Conservation (phyloP, 805 yeast species). For the Candida multigemmis region DNA sequence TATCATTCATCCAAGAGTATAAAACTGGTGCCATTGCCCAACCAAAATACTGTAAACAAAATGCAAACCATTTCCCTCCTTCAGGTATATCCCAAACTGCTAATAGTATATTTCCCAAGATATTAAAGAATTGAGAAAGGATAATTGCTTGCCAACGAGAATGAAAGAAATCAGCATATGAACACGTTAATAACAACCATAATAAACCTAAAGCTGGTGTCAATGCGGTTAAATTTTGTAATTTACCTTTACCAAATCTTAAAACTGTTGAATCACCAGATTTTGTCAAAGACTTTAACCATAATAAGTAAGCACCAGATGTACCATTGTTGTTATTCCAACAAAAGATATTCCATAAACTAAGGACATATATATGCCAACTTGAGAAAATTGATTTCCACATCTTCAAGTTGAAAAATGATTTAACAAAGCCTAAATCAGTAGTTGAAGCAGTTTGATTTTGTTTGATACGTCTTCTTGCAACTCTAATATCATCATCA, state of each 20-base stretch:
- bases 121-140: slow-evolving; percentile 45
- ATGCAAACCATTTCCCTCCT: slow-evolving; percentile 59
- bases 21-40: slow-evolving; percentile 59
- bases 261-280: slow-evolving; percentile 12
- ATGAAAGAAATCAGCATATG: slow-evolving; percentile 30
- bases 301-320: slow-evolving; percentile 37
- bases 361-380: slow-evolving; percentile 54
- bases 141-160: slow-evolving; percentile 48
- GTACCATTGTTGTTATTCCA: slow-evolving; percentile 52
- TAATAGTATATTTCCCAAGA: slow-evolving; percentile 43
- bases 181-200: slow-evolving; percentile 28
- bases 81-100: slow-evolving; percentile 53
- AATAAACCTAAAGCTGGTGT: slow-evolving; percentile 36
- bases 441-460: slow-evolving; percentile 14
- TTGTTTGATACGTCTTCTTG: slow-evolving; percentile 16
- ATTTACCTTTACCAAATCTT: slow-evolving; percentile 20
- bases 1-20: slow-evolving; percentile 50
- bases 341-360: slow-evolving; percentile 47
- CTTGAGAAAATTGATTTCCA: slow-evolving; percentile 47
- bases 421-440: slow-evolving; percentile 12
- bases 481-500: slow-evolving; percentile 26
- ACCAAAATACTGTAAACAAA: slow-evolving; percentile 48
- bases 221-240: slow-evolving; percentile 35
- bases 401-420: slow-evolving; percentile 30
- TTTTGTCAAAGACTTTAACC: slow-evolving; percentile 37